phyloP scores from a whole-genome alignment of 179 eudicot genomes.

The Carnegiea gigantea region DNA sequence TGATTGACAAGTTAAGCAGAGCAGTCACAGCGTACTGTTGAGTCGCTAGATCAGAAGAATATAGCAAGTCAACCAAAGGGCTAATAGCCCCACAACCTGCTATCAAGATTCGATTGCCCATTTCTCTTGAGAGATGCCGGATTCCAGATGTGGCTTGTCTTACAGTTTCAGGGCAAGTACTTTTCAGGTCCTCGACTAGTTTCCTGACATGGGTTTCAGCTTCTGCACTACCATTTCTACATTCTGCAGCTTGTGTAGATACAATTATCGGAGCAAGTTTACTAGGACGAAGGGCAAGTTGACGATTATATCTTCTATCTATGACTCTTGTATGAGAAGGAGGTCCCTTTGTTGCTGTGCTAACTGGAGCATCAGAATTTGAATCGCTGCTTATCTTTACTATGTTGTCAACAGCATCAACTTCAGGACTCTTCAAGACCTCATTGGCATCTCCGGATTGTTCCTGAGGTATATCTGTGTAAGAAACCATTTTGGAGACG shows the following conservation, averaged over 20 bases:
- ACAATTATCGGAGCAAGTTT: constrained; percentile 44
- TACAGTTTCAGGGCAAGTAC: constrained; percentile 33
- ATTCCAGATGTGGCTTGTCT: constrained; percentile 46
- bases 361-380: background rate
- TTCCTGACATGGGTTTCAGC: constrained; percentile 47
- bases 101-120: constrained; percentile 44
- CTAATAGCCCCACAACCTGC: constrained; percentile 45
- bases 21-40: constrained; percentile 65
- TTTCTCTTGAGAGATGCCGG: constrained; percentile 49
- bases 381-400: constrained; percentile 2
- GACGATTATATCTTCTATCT: constrained; percentile 40
- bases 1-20: constrained; percentile 56
- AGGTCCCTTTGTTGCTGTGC: background rate
- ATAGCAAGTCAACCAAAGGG: constrained; percentile 45
- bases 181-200: constrained; percentile 38
- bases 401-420: background rate
- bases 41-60: constrained; percentile 34
- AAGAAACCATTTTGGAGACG: constrained; percentile 22
- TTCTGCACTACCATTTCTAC: constrained; percentile 37
- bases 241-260: constrained; percentile 38
- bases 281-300: constrained; percentile 44
- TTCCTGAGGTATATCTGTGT: constrained; percentile 12
- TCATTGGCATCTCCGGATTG: constrained; percentile 1
- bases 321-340: background rate
- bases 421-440: constrained; percentile 4